Base-by-base conservation (phyloP, 2,329 filamentous ascomycete species). In the Aureobasidium uvarum region DNA sequence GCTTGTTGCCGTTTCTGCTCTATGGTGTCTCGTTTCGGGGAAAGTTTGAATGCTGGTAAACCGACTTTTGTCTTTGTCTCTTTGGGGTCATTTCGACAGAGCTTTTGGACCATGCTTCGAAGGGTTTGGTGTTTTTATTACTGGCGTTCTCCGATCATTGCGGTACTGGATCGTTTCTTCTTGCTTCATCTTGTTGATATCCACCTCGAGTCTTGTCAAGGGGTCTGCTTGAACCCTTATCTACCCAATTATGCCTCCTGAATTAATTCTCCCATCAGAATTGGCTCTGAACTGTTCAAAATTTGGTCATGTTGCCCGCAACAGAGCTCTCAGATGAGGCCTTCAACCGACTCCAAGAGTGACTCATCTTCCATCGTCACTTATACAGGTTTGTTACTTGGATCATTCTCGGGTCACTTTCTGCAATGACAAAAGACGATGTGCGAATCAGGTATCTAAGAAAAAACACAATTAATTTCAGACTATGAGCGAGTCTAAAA, bases 141-240 rank as follows among this genome's bases (percentile, higher is more conserved):
- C n/a, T 28, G 58, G 58, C 58, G 58, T 62, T 28, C 2, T 20
- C 36, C 43, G 33, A 51, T 51, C 13, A 23, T 25, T 31, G 25
- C 58, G 58, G 23, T 20, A 51, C 23, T 14, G 43, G 56, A 38
- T 18, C 52, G 28, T 48, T 50, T 25, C 13, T 20, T 62, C 41
- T 41, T 60, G 43, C 28, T 60, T 62, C 41, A 23, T 62, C 36
- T 39, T 62, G 58, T 62, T 62, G 58, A 62, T 62, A 62, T 62
- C 58, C 58, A 60, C 56, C 38, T 60, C 28, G 56, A 60, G 55
- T 58, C 55, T 60, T 46, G n/a, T 60, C 41, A 45, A 23, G 55
- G 52, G 33, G 52, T 25, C 7, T 55, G 28, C 36, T 55, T 55
- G n/a, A 18, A 14, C 20, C 52, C 36, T 14, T 54, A 23, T 20